Conservation (phyloP, 2,329 filamentous ascomycete genomes). For the Juglanconis sp. region DNA sequence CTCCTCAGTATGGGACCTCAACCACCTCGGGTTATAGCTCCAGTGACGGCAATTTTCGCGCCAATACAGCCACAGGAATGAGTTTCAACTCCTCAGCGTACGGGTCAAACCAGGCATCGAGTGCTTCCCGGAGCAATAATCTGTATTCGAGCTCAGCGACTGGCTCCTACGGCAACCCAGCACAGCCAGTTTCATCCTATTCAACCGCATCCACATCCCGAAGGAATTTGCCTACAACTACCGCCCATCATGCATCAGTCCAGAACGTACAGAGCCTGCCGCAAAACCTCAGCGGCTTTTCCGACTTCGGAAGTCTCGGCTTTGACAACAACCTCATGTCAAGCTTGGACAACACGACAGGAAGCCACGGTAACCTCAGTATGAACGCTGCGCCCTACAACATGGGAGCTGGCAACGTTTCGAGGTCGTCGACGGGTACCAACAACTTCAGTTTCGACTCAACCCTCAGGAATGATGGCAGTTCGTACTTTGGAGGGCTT, state of each 20-base stretch:
- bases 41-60: slow-evolving; percentile 24
- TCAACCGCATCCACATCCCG: slow-evolving; percentile 6
- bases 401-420: slow-evolving; percentile 23
- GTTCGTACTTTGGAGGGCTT: slow-evolving; percentile 20
- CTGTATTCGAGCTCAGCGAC: slow-evolving; percentile 9
- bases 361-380: slow-evolving; percentile 22
- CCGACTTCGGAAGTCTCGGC: slow-evolving; percentile 22
- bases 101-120: slow-evolving; percentile 13
- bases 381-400: slow-evolving; percentile 25
- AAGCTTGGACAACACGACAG: slow-evolving; percentile 25
- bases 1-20: slow-evolving; percentile 25
- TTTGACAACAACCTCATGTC: slow-evolving; percentile 25
- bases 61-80: slow-evolving; percentile 17
- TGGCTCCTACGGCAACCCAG: slow-evolving; percentile 12
- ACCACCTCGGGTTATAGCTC: slow-evolving; percentile 21
- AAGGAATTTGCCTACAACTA: slow-evolving; percentile 12
- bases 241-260: slow-evolving; percentile 13
- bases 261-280: slow-evolving; percentile 17
- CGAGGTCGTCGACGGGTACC: slow-evolving; percentile 24
- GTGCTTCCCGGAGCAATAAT: slow-evolving; percentile 7
- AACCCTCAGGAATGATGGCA: slow-evolving; percentile 15
- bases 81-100: slow-evolving; percentile 21
- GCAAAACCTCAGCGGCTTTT: slow-evolving; percentile 22
- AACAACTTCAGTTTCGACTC: slow-evolving; percentile 28
- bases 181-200: slow-evolving; percentile 14